Conservation (phyloP, 2,329 filamentous ascomycete genomes). For the Amphichorda felina region DNA sequence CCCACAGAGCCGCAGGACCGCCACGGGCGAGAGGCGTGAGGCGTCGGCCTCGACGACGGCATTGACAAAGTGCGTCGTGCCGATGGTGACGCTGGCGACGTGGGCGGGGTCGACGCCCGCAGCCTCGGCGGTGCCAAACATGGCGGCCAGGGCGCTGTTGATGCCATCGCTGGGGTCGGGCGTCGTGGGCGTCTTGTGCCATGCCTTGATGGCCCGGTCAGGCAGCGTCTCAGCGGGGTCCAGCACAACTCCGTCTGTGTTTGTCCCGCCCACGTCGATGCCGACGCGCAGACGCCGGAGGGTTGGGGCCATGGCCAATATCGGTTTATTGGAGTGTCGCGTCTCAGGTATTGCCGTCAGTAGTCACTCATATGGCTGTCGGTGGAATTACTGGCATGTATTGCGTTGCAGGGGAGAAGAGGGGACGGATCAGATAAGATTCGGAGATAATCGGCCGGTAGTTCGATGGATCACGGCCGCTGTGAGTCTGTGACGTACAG, state of each 20-base stretch:
- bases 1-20: conserved; percentile 41
- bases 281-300: conserved; percentile 22
- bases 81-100: conserved; percentile 37
- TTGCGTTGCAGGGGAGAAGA: background rate
- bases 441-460: conserved; percentile 2
- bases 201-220: conserved; percentile 31
- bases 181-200: conserved; percentile 36
- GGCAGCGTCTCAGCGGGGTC: conserved; percentile 24
- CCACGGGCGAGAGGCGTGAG: conserved; percentile 33
- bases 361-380: too few relatives aligned
- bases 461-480: too few relatives aligned
- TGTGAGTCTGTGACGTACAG: too few relatives aligned
- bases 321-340: too few relatives aligned
- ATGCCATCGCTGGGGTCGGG: conserved; percentile 34
- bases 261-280: conserved; percentile 37
- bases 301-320: background rate
- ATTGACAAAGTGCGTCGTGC: conserved; percentile 48
- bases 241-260: conserved; percentile 40
- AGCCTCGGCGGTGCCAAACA: conserved; percentile 22
- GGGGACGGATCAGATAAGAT: conserved; percentile 3
- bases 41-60: conserved; percentile 42
- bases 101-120: conserved; percentile 18
- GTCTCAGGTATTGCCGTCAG: too few relatives aligned
- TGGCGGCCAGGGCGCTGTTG: conserved; percentile 27
- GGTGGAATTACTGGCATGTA: too few relatives aligned